A percentile compares a stretch with the other conserved stretches of the same genome.
Evolutionary conservation across 1,139 yeast genomes (phyloP).

Genomic region (Citeromyces hawaiiensis): DNA sequence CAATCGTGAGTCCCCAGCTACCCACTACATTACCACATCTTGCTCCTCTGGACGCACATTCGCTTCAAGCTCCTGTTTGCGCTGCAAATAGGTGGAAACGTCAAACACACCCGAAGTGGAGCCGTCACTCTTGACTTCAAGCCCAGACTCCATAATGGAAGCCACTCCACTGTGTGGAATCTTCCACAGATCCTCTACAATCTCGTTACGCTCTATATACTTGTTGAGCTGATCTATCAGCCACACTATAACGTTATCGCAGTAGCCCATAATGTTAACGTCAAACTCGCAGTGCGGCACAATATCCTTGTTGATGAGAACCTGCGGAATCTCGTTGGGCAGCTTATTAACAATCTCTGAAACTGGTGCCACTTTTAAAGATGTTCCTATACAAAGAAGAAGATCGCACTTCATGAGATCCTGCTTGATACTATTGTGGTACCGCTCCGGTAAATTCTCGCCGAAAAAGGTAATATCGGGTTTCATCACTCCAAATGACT

Average conservation of each 20-base stretch:
- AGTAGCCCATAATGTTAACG: constrained; percentile 64
- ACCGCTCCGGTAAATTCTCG: constrained; percentile 67
- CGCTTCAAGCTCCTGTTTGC: constrained; percentile 6
- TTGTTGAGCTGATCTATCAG: constrained; percentile 51
- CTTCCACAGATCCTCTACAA: constrained; percentile 6
- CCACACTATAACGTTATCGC: constrained; percentile 76
- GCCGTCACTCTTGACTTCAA: constrained; percentile 14
- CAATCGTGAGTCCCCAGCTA: too few species aligned
- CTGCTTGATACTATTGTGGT: constrained; percentile 45
- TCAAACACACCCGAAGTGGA: constrained; percentile 17
- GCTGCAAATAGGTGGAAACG: constrained; percentile 14
- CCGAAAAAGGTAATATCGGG: constrained; percentile 96
- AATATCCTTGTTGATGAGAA: constrained; percentile 70
- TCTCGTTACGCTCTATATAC: constrained; percentile 47
- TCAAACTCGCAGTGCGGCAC: constrained; percentile 77
- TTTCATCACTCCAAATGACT: constrained; percentile 76
- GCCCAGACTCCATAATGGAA: constrained; percentile 14
- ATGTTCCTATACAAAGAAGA: constrained; percentile 81
- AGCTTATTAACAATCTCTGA: constrained; percentile 75
- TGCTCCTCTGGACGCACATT: background rate
- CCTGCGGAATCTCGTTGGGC: constrained; percentile 65
- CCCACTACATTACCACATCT: too few species aligned
- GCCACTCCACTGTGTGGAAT: background rate
- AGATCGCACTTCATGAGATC: constrained; percentile 66
- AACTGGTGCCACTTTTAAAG: constrained; percentile 94